A percentile compares a stretch with the other conserved stretches of the same genome.
Evolutionary conservation across 202 grass and related monocot genomes (phyloP).

Genomic region (Saccharum hybrid): DNA sequence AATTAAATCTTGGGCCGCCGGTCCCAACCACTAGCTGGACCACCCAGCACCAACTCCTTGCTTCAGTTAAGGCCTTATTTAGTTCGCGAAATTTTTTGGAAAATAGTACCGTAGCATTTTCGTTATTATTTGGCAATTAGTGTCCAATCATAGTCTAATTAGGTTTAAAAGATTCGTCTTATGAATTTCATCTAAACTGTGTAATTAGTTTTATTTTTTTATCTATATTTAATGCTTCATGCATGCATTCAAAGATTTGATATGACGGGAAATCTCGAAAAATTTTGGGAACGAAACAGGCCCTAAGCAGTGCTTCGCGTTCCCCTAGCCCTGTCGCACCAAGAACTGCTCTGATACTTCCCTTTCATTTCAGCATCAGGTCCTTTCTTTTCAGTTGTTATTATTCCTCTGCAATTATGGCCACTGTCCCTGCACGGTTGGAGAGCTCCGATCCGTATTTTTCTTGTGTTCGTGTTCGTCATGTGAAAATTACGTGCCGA

Average conservation of each 20-base stretch:
- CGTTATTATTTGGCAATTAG: too few species aligned
- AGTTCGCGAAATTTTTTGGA: too few species aligned
- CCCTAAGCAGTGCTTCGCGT: slow-evolving; percentile 14
- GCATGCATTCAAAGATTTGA: too few species aligned
- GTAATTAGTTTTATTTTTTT: too few species aligned
- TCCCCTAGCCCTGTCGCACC: background rate
- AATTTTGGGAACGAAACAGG: background rate
- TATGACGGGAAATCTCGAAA: too few species aligned
- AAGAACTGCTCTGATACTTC: background rate
- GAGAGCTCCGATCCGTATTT: background rate
- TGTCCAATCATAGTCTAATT: too few species aligned
- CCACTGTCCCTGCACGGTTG: slow-evolving; percentile 6
- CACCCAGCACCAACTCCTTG: slow-evolving; percentile 23
- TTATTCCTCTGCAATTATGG: slow-evolving; percentile 6
- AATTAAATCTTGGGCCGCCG: background rate
- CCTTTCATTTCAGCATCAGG: slow-evolving; percentile 22
- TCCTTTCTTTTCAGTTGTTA: slow-evolving; percentile 1
- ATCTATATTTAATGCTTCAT: too few species aligned
- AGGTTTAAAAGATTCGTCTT: too few species aligned
- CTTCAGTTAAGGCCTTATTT: too few species aligned
- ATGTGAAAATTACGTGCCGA: background rate
- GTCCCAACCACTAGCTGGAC: slow-evolving; percentile 45
- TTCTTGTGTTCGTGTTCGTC: background rate
- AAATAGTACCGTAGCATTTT: too few species aligned
- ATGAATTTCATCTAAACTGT: too few species aligned